Conservation (phyloP, 768 basidiomycete genomes). For the Rubroboletus satanas region DNA sequence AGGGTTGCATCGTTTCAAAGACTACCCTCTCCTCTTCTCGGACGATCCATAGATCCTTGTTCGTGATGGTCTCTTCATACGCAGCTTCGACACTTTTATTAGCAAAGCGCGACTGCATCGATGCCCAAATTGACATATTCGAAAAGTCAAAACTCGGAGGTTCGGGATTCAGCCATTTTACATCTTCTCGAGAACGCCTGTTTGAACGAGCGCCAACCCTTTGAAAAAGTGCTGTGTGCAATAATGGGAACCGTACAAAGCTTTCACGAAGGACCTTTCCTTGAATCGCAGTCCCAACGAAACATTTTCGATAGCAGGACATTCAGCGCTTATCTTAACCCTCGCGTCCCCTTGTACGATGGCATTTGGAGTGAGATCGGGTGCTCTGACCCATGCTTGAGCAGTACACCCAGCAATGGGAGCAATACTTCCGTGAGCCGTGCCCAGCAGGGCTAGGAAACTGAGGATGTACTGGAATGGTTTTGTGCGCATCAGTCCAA, state of each 20-base stretch:
- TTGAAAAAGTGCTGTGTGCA: neutral
- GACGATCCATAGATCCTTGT: neutral
- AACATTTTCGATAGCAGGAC: slow-evolving; percentile 4
- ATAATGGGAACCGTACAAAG: neutral
- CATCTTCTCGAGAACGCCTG: neutral
- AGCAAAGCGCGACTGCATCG: neutral
- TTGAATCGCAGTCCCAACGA: slow-evolving; percentile 15
- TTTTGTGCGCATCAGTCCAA: neutral
- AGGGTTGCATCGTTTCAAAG: neutral
- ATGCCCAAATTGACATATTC: neutral
- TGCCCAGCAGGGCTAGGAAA: slow-evolving; percentile 1
- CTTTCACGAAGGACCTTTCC: slow-evolving; percentile 20
- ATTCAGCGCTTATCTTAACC: slow-evolving; percentile 14
- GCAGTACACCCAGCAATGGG: neutral
- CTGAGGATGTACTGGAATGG: neutral
- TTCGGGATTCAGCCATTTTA: neutral
- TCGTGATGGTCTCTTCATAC: neutral
- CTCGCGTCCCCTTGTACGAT: slow-evolving; percentile 13
- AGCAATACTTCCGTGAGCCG: neutral
- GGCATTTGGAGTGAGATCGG: slow-evolving; percentile 13
- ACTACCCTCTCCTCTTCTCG: neutral
- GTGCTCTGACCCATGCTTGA: slow-evolving; percentile 18
- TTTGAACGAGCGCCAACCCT: neutral
- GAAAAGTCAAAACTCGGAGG: neutral
- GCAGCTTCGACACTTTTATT: neutral